A percentile compares a stretch with the other conserved stretches of the same genome.
Conservation (phyloP, 2,329 filamentous ascomycete species). For the Aspergillus clavatus region DNA sequence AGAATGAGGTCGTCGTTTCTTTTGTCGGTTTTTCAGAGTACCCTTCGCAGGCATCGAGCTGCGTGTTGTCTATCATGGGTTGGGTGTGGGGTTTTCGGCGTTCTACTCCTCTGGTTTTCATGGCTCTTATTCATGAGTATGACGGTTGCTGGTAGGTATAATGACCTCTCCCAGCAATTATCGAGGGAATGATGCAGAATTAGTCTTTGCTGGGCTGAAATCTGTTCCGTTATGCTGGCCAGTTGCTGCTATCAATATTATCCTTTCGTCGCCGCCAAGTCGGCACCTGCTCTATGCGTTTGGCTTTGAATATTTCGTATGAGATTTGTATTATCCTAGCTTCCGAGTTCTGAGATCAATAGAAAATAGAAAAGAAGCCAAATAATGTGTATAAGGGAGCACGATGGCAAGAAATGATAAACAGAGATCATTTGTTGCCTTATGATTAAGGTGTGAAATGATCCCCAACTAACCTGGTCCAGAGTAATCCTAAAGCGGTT, state of each 20-base stretch:
- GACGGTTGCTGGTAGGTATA: conserved; percentile 26
- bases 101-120: conserved; percentile 35
- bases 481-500: neutral
- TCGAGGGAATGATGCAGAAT: conserved; percentile 19
- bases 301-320: neutral
- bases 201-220: conserved; percentile 17
- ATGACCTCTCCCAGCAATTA: conserved; percentile 17
- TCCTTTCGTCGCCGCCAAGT: conserved; percentile 15
- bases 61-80: conserved; percentile 30
- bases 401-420: too few relatives aligned
- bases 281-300: conserved; percentile 12
- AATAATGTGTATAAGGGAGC: too few relatives aligned
- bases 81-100: conserved; percentile 40
- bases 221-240: conserved; percentile 14
- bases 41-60: conserved; percentile 32
- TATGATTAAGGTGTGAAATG: neutral
- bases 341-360: too few relatives aligned
- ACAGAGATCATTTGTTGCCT: too few relatives aligned
- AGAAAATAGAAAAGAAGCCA: too few relatives aligned
- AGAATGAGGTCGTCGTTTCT: conserved; percentile 62
- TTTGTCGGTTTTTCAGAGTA: conserved; percentile 28
- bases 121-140: conserved; percentile 25
- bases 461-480: neutral
- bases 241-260: conserved; percentile 22
- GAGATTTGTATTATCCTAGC: too few relatives aligned